Base-by-base conservation (phyloP, 108 stramenopile species). In the Cyclotella baltica region DNA sequence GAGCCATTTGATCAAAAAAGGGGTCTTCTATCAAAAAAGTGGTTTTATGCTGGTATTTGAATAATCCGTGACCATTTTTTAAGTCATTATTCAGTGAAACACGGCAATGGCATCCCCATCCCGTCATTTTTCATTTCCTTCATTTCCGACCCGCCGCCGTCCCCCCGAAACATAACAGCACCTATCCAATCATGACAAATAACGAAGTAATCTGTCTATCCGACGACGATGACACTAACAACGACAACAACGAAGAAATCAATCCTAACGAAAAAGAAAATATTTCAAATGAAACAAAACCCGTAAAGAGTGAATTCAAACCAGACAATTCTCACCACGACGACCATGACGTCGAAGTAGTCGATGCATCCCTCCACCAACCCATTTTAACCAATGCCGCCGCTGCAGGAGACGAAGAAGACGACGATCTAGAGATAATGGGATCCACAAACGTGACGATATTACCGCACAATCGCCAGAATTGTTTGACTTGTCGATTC, bases 401-500 rank as follows among this genome's bases (percentile, higher is more conserved):
- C 56, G 13, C 1, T 29, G 3, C 1, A 31, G 33, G 36, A 11
- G 15, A 62, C 28, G 22, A 62, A n/a, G 61, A 36, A 1, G 61
- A 36, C 1, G 61, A 62, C 8, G 61, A 62, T 19, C 35, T 62
- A 1, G 15, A 62, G 36, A 37, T 62, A 1, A 34, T 62, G 2
- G 61, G 61, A 35, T 19, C 31, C 18, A 37, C 61, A 1, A 62
- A 62, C 36, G 10, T 11, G 15, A 35, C 61, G 61, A 34, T 62
- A n/a, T 22, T 62, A 15, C 61, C 61, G 16, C 61, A 62, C 33
- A 62, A 62, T 62, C 61, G 61, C 33, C 61, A 62, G 35, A 34
- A 62, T 62, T 62, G 61, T 35, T 13, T 62, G 2, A 19, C 15
- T 11, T 16, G 19, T 33, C 28, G 61, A 13, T 62, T 25, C 31